phyloP scores from a whole-genome alignment of 1,284 basidiomycete genomes.

The Tranzscheliella williamsii region DNA sequence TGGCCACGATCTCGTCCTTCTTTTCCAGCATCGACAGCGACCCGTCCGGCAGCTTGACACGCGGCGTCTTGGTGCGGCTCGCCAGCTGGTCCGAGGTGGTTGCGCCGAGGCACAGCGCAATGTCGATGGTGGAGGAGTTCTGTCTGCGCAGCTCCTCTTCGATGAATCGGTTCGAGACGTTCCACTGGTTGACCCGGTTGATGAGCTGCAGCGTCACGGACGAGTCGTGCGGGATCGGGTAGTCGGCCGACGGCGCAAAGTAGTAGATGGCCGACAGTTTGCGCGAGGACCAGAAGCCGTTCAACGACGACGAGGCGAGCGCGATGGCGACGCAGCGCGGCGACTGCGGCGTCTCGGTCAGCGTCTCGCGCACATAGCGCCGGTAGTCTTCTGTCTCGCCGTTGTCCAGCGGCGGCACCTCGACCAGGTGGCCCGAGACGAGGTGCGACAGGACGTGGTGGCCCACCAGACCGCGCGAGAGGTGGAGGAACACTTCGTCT shows the following conservation, averaged over 20 bases:
- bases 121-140: slow-evolving; percentile 96
- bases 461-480: slow-evolving; percentile 85
- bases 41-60: slow-evolving; percentile 31
- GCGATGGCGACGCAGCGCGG: slow-evolving; percentile 82
- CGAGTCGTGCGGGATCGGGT: slow-evolving; percentile 63
- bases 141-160: slow-evolving; percentile 94
- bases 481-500: slow-evolving; percentile 94
- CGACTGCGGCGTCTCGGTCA: slow-evolving; percentile 84
- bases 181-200: slow-evolving; percentile 88
- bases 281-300: slow-evolving; percentile 56
- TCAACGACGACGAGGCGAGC: slow-evolving; percentile 47
- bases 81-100: slow-evolving; percentile 64
- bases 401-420: slow-evolving; percentile 88
- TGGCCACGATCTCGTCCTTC: slow-evolving; percentile 97
- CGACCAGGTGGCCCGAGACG: slow-evolving; percentile 76
- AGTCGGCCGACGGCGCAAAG: slow-evolving; percentile 44
- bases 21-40: slow-evolving; percentile 71
- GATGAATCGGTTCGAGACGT: slow-evolving; percentile 80
- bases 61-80: slow-evolving; percentile 44
- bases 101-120: slow-evolving; percentile 89
- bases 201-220: slow-evolving; percentile 80
- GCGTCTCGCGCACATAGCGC: slow-evolving; percentile 89
- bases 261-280: slow-evolving; percentile 54
- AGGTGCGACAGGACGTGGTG: slow-evolving; percentile 89
- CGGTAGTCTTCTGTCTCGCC: slow-evolving; percentile 93